phyloP scores from a whole-genome alignment of 495 filamentous ascomycete species.

The Podospora comata region DNA sequence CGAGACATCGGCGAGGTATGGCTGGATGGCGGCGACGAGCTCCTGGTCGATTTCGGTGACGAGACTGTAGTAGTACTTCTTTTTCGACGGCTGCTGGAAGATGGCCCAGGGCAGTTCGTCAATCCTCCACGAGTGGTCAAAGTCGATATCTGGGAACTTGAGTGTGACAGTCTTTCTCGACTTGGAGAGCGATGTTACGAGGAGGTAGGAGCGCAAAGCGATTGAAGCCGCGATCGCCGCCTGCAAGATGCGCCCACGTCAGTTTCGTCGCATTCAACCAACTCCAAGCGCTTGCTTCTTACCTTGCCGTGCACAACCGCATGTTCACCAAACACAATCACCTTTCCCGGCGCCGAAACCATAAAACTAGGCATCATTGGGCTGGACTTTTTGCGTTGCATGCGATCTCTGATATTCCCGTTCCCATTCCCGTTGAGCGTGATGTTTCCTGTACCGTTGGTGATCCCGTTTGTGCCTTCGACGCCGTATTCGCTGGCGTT shows the following conservation, averaged over 20 bases:
- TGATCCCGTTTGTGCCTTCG: constrained; percentile 14
- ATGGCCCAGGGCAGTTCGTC: constrained; percentile 79
- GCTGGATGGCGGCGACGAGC: constrained; percentile 71
- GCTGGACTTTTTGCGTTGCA: constrained; percentile 51
- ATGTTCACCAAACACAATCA: constrained; percentile 96
- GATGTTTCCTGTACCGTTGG: constrained; percentile 18
- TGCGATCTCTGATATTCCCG: constrained; percentile 19
- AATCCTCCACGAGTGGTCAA: constrained; percentile 89
- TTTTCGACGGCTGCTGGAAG: constrained; percentile 77
- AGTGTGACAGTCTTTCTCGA: constrained; percentile 79
- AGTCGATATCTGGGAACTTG: constrained; percentile 78
- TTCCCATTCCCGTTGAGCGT: constrained; percentile 26
- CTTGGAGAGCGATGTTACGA: constrained; percentile 86
- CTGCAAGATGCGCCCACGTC: constrained; percentile 34
- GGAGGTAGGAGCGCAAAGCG: constrained; percentile 90
- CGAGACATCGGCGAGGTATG: constrained; percentile 68
- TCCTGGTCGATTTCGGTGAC: constrained; percentile 82
- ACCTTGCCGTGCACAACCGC: constrained; percentile 94
- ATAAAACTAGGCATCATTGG: constrained; percentile 83
- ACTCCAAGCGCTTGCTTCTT: constrained; percentile 6
- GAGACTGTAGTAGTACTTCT: constrained; percentile 86
- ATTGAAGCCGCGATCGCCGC: constrained; percentile 92
- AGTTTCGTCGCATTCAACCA: not conserved
- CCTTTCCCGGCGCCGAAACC: constrained; percentile 96
- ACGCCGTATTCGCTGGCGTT: constrained; percentile 14